Conservation (phyloP, 805 yeast genomes). For the Saccharomycopsis fibuligera region DNA sequence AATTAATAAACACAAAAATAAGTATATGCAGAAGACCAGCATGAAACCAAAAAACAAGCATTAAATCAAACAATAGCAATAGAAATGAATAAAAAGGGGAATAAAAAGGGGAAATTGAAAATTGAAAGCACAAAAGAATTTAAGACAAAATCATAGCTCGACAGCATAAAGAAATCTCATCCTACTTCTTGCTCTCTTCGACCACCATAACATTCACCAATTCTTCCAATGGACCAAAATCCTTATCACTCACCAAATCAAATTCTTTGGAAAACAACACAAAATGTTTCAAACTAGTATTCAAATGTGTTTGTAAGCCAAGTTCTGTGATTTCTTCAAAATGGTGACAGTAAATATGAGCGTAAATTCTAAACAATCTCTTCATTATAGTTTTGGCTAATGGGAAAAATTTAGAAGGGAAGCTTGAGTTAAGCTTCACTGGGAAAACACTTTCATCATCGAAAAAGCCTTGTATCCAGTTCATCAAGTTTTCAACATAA, state of each 20-base stretch:
- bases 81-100: not conserved
- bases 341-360: conserved; percentile 97
- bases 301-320: conserved; percentile 86
- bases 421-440: conserved; percentile 82
- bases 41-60: not conserved
- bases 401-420: conserved; percentile 75
- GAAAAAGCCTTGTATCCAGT: conserved; percentile 88
- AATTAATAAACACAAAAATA: not conserved
- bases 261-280: conserved; percentile 84
- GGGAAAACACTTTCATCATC: conserved; percentile 92
- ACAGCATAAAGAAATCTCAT: not conserved
- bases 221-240: conserved; percentile 88
- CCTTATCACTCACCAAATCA: conserved; percentile 66
- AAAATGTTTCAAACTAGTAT: conserved; percentile 91
- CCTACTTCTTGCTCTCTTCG: conserved; percentile 21
- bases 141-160: not conserved
- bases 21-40: not conserved
- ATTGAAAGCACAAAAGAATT: not conserved
- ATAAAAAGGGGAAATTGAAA: not conserved
- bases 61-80: not conserved
- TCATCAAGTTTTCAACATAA: conserved; percentile 88
- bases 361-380: conserved; percentile 88
- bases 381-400: conserved; percentile 83
- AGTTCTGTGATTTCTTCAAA: conserved; percentile 91
- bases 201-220: conserved; percentile 64